Evolutionary conservation across 805 yeast genomes (phyloP).

Genomic region (Wickerhamomyces canadensis): DNA sequence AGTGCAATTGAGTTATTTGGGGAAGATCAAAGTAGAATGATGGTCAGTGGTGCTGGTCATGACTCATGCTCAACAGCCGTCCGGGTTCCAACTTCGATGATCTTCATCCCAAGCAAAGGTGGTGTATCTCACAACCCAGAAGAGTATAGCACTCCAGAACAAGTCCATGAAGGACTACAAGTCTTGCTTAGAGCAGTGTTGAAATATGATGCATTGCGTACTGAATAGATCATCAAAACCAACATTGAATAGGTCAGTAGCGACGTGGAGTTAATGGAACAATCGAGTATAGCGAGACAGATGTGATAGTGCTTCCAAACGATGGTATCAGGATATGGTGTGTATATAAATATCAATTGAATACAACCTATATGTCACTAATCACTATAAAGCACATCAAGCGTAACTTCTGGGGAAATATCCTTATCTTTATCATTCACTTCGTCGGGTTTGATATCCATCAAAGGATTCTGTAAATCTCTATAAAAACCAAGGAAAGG

Average conservation of each 20-base stretch:
- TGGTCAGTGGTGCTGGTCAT: slow-evolving; percentile 70
- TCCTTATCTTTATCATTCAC: too few relatives aligned
- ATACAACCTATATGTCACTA: too few relatives aligned
- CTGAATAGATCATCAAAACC: neutral
- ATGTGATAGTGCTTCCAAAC: too few relatives aligned
- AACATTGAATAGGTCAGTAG: too few relatives aligned
- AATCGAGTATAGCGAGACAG: too few relatives aligned
- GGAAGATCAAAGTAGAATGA: slow-evolving; percentile 35
- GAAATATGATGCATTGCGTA: slow-evolving; percentile 27
- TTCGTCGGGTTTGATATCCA: neutral
- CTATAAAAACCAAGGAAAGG: slow-evolving; percentile 7
- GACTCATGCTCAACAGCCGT: slow-evolving; percentile 58
- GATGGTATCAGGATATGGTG: too few relatives aligned
- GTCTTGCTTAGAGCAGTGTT: slow-evolving; percentile 48
- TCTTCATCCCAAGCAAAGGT: slow-evolving; percentile 62
- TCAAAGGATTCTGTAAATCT: slow-evolving; percentile 6
- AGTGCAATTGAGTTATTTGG: slow-evolving; percentile 49
- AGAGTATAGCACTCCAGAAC: slow-evolving; percentile 61
- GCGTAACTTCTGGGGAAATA: too few relatives aligned
- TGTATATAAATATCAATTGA: too few relatives aligned
- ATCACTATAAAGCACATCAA: too few relatives aligned
- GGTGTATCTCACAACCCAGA: slow-evolving; percentile 65
- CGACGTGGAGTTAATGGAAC: too few relatives aligned
- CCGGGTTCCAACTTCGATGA: slow-evolving; percentile 66
- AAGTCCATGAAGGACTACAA: slow-evolving; percentile 54